These are phyloP conservation scores for Tolypocladium nubicola DNA, from an alignment of 2,329 filamentous ascomycete genomes.

Conservation along the genomic window DNA sequence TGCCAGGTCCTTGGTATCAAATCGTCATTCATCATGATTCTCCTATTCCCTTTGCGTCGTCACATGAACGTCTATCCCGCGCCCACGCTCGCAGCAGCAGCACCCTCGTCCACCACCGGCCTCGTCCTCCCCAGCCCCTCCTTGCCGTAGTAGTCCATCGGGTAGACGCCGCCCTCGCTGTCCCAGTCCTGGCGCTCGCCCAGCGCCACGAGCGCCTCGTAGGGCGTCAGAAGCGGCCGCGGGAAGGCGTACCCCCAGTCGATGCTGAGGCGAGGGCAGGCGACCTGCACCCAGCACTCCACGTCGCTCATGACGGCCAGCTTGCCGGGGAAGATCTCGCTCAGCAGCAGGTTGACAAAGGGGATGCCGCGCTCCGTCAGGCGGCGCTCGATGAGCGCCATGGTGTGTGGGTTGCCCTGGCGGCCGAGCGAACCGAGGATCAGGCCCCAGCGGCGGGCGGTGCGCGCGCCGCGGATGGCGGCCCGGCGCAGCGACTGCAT, in stretches of 20 bases:
- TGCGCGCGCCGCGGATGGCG: slow-evolving; percentile 66
- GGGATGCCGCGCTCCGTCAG: slow-evolving; percentile 63
- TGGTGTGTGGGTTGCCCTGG: slow-evolving; percentile 90
- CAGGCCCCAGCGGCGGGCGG: slow-evolving; percentile 82
- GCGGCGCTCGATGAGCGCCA: slow-evolving; percentile 73
- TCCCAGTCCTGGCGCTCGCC: slow-evolving; percentile 69
- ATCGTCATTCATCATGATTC: background rate
- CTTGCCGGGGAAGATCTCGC: slow-evolving; percentile 95
- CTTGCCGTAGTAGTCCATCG: slow-evolving; percentile 96
- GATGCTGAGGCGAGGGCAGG: slow-evolving; percentile 91
- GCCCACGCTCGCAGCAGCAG: background rate
- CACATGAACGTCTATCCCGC: background rate
- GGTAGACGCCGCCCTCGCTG: slow-evolving; percentile 56
- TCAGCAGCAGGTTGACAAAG: slow-evolving; percentile 76
- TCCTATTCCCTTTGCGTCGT: background rate
- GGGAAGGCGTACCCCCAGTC: slow-evolving; percentile 98
- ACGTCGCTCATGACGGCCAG: slow-evolving; percentile 87
- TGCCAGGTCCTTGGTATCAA: background rate
- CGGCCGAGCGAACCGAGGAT: slow-evolving; percentile 87
- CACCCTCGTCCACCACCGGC: slow-evolving; percentile 19
- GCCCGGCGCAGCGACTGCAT: slow-evolving; percentile 72
- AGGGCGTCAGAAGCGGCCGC: slow-evolving; percentile 78
- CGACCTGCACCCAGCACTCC: slow-evolving; percentile 97
- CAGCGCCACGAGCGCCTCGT: slow-evolving; percentile 87
- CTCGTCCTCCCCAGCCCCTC: slow-evolving; percentile 80